Base-by-base conservation (phyloP, 805 yeast species). In the Yueomyces sinensis region DNA sequence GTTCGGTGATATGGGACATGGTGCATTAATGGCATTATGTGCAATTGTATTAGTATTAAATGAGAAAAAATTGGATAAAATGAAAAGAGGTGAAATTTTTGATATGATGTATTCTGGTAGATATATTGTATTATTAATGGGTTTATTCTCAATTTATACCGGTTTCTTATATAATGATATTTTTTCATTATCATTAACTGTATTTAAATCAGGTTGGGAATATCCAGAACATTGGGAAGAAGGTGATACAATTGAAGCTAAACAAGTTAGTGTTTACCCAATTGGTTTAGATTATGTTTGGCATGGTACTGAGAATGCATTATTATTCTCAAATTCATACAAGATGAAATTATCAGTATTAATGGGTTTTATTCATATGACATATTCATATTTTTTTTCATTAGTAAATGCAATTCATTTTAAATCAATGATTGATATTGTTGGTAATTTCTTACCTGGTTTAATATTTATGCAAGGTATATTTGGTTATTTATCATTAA, bases 1-100 rank as follows among this genome's bases (percentile, higher is more conserved):
- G 87, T 79, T 79, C 59, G 87, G 87, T 59, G 87, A 79, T 59
- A 60, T 78, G 42, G 87, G 87, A 9, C 87, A 79, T 50, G 87
- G 87, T n/a, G 58, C 74, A 37, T 61, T 79, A 36, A 59, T 79
- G 49, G 53, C 70, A 22, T 51, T 75, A 43, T 76, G 72, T 16
- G 81, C 81, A 11, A 41, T 65, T 15, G 50, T 59, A 4, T 54
- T 79, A 38, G 78, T 78, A 9, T 47, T 64, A 30, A 71, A 72
- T 40, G 86, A 79, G 51, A 56, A 53, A 35, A 53, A 55, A 28
- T 62, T 77, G 35, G 70, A 63, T 17, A 58, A 59, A 18, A 68
- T 73, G 70, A 72, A 72, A 41, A 67, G 77, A 46, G 86, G 74
- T 50, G 87, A 79, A 56, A 77, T 79, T 20, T 75, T 75, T 43